phyloP scores from a whole-genome alignment of 129 eudicot genomes.

The Calendula officinalis region DNA sequence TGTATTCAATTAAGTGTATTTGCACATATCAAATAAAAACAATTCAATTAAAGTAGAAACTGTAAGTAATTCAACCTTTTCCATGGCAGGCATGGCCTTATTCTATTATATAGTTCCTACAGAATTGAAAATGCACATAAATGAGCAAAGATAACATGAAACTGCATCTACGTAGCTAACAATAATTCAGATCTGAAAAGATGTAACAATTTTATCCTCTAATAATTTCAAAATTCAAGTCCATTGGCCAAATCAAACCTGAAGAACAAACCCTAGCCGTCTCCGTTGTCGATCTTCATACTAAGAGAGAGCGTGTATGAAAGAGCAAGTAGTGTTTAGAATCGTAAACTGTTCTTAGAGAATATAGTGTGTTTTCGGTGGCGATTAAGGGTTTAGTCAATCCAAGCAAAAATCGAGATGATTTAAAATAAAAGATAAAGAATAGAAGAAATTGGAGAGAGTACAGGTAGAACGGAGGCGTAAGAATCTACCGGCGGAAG shows the following conservation, averaged over 20 bases:
- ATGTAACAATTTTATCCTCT: not conserved
- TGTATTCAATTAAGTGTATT: not conserved
- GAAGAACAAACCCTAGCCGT: slow-evolving; percentile 21
- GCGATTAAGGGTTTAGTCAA: slow-evolving; percentile 1
- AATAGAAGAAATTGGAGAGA: not conserved
- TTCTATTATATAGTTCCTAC: not conserved
- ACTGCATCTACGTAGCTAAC: not conserved
- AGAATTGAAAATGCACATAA: not conserved
- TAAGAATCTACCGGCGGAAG: slow-evolving; percentile 8
- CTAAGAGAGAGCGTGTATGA: not conserved
- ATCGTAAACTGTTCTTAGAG: not conserved
- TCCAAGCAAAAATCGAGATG: not conserved
- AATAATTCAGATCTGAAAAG: slow-evolving; percentile 20
- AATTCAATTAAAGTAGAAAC: slow-evolving; percentile 10
- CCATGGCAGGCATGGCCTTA: slow-evolving; percentile 51
- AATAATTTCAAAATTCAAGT: slow-evolving; percentile 1
- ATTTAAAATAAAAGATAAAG: not conserved
- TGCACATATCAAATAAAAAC: not conserved
- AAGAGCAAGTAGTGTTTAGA: not conserved
- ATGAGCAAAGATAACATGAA: not conserved
- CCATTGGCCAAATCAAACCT: not conserved
- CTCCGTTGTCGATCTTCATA: slow-evolving; percentile 9
- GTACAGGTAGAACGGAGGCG: slow-evolving; percentile 9
- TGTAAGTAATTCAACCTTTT: slow-evolving; percentile 34
- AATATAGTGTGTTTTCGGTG: too few relatives aligned